Evolutionary conservation across 2,329 filamentous ascomycete species (phyloP).

Genomic region (Herpotrichia juniperi): DNA sequence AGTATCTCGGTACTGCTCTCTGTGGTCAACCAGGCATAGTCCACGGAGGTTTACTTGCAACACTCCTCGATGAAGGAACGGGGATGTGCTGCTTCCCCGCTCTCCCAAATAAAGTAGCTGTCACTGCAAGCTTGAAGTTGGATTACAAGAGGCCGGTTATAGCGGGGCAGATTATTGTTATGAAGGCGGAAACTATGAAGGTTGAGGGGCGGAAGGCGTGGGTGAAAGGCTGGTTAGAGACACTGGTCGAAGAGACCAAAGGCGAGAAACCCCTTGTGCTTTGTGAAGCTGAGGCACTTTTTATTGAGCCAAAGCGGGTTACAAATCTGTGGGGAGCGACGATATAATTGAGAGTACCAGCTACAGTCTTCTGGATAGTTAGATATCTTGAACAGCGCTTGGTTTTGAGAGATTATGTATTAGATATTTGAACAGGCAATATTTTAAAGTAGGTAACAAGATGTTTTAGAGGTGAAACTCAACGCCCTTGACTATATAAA

Average conservation of each 20-base stretch:
- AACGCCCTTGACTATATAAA: no score
- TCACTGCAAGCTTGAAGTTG: slow-evolving; percentile 83
- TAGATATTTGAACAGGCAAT: no score
- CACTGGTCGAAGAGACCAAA: slow-evolving; percentile 72
- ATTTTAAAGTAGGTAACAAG: no score
- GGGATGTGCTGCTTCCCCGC: slow-evolving; percentile 87
- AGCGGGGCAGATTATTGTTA: slow-evolving; percentile 76
- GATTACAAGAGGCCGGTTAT: slow-evolving; percentile 83
- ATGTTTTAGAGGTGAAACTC: no score
- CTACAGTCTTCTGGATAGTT: no score
- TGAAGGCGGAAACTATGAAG: slow-evolving; percentile 79
- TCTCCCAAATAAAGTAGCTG: slow-evolving; percentile 81
- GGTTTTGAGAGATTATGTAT: no score
- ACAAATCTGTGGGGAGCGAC: slow-evolving; percentile 45
- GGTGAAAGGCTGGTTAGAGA: slow-evolving; percentile 87
- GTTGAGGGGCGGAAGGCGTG: slow-evolving; percentile 94
- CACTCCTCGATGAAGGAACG: slow-evolving; percentile 87
- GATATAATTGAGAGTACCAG: no score
- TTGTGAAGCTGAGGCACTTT: slow-evolving; percentile 84
- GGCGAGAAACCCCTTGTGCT: slow-evolving; percentile 69
- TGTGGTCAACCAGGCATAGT: slow-evolving; percentile 91
- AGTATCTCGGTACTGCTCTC: slow-evolving; percentile 78
- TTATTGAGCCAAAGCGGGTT: slow-evolving; percentile 85
- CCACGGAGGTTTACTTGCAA: slow-evolving; percentile 90
- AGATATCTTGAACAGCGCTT: no score